phyloP scores from a whole-genome alignment of 371 early-diverging fungal genomes.

The Mortierella sp. region DNA sequence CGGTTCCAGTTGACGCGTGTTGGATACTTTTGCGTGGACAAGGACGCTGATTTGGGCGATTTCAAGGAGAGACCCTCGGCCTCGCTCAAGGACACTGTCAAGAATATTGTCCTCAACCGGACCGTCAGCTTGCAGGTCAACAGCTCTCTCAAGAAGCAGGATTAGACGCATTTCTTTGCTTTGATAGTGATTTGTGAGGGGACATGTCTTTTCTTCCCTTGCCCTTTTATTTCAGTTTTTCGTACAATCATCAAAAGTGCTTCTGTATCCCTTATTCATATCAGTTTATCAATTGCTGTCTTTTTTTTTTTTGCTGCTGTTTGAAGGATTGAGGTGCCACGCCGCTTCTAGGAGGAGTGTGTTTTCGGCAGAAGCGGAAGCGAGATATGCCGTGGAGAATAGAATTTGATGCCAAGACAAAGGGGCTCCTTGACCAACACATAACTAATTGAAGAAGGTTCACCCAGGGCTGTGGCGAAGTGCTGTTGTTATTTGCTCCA shows the following conservation, averaged over 20 bases:
- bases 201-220: not conserved
- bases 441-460: too few relatives aligned
- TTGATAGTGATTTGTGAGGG: not conserved
- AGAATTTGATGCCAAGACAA: not conserved
- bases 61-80: conserved; percentile 47
- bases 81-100: conserved; percentile 58
- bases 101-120: conserved; percentile 84
- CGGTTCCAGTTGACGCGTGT: conserved; percentile 97
- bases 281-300: too few relatives aligned
- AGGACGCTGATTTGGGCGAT: conserved; percentile 79
- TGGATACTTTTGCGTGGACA: conserved; percentile 98
- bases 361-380: not conserved
- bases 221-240: not conserved
- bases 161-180: not conserved
- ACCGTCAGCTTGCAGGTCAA: conserved; percentile 91
- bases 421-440: too few relatives aligned
- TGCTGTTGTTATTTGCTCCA: not conserved
- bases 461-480: not conserved
- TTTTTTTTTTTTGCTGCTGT: too few relatives aligned
- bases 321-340: too few relatives aligned
- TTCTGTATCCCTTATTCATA: not conserved
- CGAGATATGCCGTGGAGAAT: not conserved
- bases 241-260: not conserved
- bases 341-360: not conserved
- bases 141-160: conserved; percentile 45